These are phyloP conservation scores for Paraphysoderma sedebokerense DNA, from an alignment of 371 early-diverging fungal genomes.

Conservation along the genomic window DNA sequence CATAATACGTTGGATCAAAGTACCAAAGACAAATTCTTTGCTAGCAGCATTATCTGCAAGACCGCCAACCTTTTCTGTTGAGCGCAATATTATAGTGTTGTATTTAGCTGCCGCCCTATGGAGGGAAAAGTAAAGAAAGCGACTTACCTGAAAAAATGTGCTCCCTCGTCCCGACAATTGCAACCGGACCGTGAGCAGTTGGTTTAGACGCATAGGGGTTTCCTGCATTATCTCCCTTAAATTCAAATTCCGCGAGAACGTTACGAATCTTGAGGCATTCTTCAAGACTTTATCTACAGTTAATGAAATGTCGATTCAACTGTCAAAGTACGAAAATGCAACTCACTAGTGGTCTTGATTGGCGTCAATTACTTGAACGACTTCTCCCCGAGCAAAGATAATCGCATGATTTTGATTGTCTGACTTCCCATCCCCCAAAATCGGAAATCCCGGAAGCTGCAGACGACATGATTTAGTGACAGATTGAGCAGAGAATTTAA, in stretches of 20 bases:
- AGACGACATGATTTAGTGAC: too few species aligned
- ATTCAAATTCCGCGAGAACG: conserved; percentile 60
- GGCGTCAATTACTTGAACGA: conserved; percentile 70
- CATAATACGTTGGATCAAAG: conserved; percentile 70
- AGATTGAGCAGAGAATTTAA: too few species aligned
- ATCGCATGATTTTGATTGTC: conserved; percentile 81
- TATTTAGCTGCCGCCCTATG: too few species aligned
- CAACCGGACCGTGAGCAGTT: conserved; percentile 61
- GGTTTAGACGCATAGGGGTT: too few species aligned
- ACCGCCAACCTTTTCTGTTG: conserved; percentile 72
- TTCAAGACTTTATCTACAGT: too few species aligned
- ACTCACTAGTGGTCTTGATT: conserved; percentile 87
- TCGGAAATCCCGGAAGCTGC: conserved; percentile 74
- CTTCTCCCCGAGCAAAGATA: conserved; percentile 73
- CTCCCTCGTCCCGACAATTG: conserved; percentile 81
- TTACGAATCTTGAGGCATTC: conserved; percentile 77
- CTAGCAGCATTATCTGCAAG: conserved; percentile 82
- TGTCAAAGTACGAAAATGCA: conserved; percentile 13
- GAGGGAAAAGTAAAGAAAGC: not conserved
- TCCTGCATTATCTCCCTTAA: not conserved
- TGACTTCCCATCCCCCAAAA: conserved; percentile 79
- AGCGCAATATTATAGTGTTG: too few species aligned
- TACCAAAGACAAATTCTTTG: conserved; percentile 80
- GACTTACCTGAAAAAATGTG: conserved; percentile 51
- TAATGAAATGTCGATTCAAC: too few species aligned